Percentiles rank a stretch among this genome's conserved stretches.
Evolutionary conservation across 352 stramenopile genomes (phyloP).

Genomic region (Globisporangium uncinulatum): DNA sequence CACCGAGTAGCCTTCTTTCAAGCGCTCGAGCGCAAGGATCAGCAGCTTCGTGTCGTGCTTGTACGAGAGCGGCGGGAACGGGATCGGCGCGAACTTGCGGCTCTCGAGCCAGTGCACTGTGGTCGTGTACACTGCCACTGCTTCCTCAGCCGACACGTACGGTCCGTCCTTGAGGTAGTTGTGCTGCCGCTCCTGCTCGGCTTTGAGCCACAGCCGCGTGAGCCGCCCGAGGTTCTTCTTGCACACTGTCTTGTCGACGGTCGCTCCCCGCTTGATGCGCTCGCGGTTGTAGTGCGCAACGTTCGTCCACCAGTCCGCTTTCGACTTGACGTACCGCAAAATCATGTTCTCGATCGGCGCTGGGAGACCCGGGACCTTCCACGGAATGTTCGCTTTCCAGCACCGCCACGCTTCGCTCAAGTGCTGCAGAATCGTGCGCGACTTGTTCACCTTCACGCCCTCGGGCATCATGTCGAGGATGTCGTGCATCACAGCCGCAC

Average conservation of each 20-base stretch:
- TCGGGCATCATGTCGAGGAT: conserved; percentile 99
- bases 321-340: conserved; percentile 99
- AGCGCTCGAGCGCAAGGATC: conserved; percentile 97
- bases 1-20: conserved; percentile 99
- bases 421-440: conserved; percentile 97
- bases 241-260: conserved; percentile 99
- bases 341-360: conserved; percentile 99
- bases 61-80: conserved; percentile 99
- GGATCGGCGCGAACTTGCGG: conserved; percentile 99
- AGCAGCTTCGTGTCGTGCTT: conserved; percentile 99
- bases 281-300: conserved; percentile 99
- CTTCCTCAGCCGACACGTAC: conserved; percentile 98
- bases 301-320: conserved; percentile 98
- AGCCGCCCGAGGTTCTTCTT: conserved; percentile 99
- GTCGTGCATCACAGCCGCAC: conserved; percentile 99
- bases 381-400: conserved; percentile 99
- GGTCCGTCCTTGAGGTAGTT: conserved; percentile 99
- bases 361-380: conserved; percentile 99
- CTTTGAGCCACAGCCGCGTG: conserved; percentile 99
- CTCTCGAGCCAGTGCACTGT: conserved; percentile 99
- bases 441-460: conserved; percentile 99
- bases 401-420: conserved; percentile 98
- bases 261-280: conserved; percentile 98
- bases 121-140: conserved; percentile 99
- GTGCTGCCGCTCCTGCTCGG: conserved; percentile 99